phyloP scores from a whole-genome alignment of 345 rosid species.

The Lagerstroemia speciosa region DNA sequence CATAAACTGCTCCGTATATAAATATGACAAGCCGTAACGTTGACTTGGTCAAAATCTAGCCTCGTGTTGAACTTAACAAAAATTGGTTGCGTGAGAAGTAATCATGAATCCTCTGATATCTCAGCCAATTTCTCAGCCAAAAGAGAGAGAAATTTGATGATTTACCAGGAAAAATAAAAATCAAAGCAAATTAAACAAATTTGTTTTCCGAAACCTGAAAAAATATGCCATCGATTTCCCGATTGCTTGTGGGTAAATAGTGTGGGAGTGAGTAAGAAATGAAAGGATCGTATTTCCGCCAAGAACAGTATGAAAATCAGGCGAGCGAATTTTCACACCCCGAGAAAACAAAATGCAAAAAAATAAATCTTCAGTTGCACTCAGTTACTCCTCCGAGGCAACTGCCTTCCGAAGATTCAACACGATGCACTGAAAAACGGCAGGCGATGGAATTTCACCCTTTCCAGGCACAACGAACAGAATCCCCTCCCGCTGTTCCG shows the following conservation, averaged over 20 bases:
- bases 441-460: neutral
- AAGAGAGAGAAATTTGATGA: too few species aligned
- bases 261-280: neutral
- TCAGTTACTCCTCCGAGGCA: neutral
- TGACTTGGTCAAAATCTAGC: slow-evolving; percentile 5
- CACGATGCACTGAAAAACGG: neutral
- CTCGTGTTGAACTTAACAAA: neutral
- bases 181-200: neutral
- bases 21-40: neutral
- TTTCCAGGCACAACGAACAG: neutral
- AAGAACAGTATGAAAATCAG: neutral
- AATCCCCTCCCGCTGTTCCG: neutral
- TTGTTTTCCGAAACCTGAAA: neutral
- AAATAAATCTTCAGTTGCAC: neutral
- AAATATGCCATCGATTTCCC: neutral
- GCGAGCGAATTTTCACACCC: neutral
- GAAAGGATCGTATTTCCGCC: neutral
- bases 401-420: neutral
- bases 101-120: too few species aligned
- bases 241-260: too few species aligned
- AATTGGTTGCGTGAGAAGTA: neutral
- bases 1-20: neutral
- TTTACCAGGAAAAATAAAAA: neutral
- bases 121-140: too few species aligned
- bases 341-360: neutral